phyloP scores from a whole-genome alignment of 345 rosid genomes.

The Luvunga scandens region DNA sequence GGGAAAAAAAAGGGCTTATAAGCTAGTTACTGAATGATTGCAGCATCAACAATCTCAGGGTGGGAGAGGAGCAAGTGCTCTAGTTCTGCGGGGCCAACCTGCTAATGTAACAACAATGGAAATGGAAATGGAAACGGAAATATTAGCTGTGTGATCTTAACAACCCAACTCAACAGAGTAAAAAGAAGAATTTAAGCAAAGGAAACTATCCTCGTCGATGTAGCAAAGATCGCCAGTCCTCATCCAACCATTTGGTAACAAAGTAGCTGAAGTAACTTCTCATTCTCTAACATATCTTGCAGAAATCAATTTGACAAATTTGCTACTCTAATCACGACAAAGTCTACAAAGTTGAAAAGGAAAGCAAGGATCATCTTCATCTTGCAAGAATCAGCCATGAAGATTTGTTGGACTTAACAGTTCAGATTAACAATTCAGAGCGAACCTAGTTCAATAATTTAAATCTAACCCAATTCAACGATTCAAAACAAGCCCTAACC shows the following conservation, averaged over 20 bases:
- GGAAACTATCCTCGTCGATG: slow-evolving; percentile 31
- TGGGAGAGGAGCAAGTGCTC: slow-evolving; percentile 37
- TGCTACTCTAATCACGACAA: too few species aligned
- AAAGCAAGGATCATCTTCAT: too few species aligned
- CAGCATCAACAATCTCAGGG: slow-evolving; percentile 34
- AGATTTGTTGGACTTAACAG: too few species aligned
- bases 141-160: neutral
- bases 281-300: slow-evolving; percentile 31
- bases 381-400: too few species aligned
- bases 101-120: neutral
- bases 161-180: neutral
- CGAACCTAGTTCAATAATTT: too few species aligned
- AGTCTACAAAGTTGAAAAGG: too few species aligned
- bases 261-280: slow-evolving; percentile 20
- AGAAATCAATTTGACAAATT: neutral
- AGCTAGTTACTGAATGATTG: slow-evolving; percentile 14
- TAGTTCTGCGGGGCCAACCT: slow-evolving; percentile 43
- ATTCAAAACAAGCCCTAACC: too few species aligned
- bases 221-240: slow-evolving; percentile 42
- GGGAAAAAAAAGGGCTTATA: neutral
- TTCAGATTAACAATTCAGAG: too few species aligned
- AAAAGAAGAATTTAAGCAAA: neutral
- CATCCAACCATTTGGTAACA: slow-evolving; percentile 34
- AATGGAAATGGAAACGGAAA: neutral
- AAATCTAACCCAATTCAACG: too few species aligned